A percentile compares a stretch with the other conserved stretches of the same genome.
Evolutionary conservation across 805 yeast genomes (phyloP).

Genomic region (Metschnikowia matae): DNA sequence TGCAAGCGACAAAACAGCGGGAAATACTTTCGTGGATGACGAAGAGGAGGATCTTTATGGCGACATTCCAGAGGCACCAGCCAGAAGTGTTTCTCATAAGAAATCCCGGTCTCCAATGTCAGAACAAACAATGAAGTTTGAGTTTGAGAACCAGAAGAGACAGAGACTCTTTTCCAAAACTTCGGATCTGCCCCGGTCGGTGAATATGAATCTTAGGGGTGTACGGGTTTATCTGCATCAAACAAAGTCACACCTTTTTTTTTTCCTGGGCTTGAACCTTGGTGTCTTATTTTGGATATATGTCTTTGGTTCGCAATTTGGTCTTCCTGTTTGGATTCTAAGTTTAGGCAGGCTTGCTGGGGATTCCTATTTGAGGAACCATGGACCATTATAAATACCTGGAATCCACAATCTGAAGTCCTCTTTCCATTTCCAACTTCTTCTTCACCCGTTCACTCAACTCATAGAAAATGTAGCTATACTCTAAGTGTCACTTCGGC

Average conservation of each 20-base stretch:
- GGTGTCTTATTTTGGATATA: not conserved
- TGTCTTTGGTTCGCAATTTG: too few species aligned
- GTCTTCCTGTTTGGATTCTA: too few species aligned
- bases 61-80: slow-evolving; percentile 4
- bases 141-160: slow-evolving; percentile 17
- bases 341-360: too few species aligned
- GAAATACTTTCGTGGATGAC: not conserved
- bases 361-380: not conserved
- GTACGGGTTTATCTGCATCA: slow-evolving; percentile 17
- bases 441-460: slow-evolving; percentile 11
- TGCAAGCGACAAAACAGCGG: not conserved
- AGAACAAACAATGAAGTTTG: slow-evolving; percentile 14
- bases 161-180: slow-evolving; percentile 18
- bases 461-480: slow-evolving; percentile 64
- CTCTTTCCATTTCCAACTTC: slow-evolving; percentile 11
- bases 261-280: too few species aligned
- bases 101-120: slow-evolving; percentile 17
- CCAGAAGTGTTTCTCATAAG: slow-evolving; percentile 7
- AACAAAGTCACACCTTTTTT: too few species aligned
- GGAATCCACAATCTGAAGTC: slow-evolving; percentile 9
- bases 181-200: slow-evolving; percentile 16
- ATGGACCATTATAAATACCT: slow-evolving; percentile 7
- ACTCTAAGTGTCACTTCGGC: slow-evolving; percentile 79
- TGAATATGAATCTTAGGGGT: slow-evolving; percentile 14
- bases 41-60: slow-evolving; percentile 12